Base-by-base conservation (phyloP, 129 eudicot species). In the Flaveria robusta region DNA sequence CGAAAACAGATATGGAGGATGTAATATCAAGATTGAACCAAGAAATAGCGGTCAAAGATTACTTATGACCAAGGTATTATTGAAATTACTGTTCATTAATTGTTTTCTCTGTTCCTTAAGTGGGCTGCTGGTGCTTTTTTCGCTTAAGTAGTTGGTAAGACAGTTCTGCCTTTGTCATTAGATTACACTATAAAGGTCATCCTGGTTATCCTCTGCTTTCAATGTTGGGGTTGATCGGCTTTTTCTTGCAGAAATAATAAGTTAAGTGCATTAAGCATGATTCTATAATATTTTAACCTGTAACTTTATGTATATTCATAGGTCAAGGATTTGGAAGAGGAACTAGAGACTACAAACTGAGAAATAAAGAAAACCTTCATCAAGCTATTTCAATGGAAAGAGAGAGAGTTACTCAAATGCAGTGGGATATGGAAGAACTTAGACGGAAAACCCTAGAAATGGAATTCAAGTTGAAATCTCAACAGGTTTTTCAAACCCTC, bases 321-420 rank as follows among this genome's bases (percentile, higher is more conserved):
- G 99, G 99, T 94, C 54, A 94, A 91, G 82, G 99, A 94, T 91
- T 89, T 94, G 93, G 97, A 91, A 83, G 97, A 81, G 79, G 99
- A 94, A 74, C 97, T 94, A 58, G 96, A 94, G 72, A 87, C 87
- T 64, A 89, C 92, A 34, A 94, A 81, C 81, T 84, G 77, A 89
- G 86, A 81, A 87, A 92, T 80, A 94, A 91, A 89, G 99, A 94
- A 80, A 94, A 87, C 80, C 93, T 94, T 68, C 92, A 94, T 76
- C 99, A 94, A 81, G 94, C 99, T 23, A 82, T 94, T 47, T 63
- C 82, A 34, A 82, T 86, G 83, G 99, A 94, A 81, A 84, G 88
- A 77, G 99, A 89, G 71, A 89, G 96, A 81, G 82, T 87, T 74
- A 94, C 90, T 72, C 96, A 91, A 83, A 94, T 91, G 99, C 99